Evolutionary conservation across 2,329 filamentous ascomycete species (phyloP).

Genomic region (Nakataea oryzae): DNA sequence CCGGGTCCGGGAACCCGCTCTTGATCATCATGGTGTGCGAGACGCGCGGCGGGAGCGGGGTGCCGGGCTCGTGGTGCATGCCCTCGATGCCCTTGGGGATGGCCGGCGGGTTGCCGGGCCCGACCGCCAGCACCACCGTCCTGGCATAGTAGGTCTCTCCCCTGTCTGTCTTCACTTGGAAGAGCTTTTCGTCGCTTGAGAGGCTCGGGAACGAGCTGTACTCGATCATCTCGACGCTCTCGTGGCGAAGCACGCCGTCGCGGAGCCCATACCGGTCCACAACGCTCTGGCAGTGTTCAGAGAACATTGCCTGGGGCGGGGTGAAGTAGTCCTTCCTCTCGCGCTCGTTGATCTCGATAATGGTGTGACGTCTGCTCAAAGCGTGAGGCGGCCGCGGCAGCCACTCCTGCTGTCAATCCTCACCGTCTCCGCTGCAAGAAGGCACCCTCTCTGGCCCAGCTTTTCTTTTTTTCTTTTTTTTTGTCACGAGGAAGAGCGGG

Average conservation of each 20-base stretch:
- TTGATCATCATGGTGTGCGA: constrained; percentile 52
- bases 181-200: constrained; percentile 43
- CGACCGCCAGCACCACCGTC: constrained; percentile 59
- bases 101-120: constrained; percentile 51
- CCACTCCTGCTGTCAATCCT: too few relatives aligned
- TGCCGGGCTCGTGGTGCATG: constrained; percentile 4
- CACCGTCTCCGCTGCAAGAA: too few relatives aligned
- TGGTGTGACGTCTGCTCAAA: constrained; percentile 26
- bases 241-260: constrained; percentile 44
- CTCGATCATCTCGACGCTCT: constrained; percentile 49
- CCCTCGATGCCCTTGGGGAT: constrained; percentile 22
- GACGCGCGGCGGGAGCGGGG: constrained; percentile 1
- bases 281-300: constrained; percentile 49
- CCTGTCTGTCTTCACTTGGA: constrained; percentile 50
- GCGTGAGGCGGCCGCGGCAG: not conserved
- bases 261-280: constrained; percentile 45
- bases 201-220: constrained; percentile 38
- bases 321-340: constrained; percentile 62
- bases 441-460: too few relatives aligned
- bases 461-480: not conserved
- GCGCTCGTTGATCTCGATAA: constrained; percentile 50
- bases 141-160: constrained; percentile 41
- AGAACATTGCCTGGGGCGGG: constrained; percentile 51
- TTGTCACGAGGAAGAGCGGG: too few relatives aligned
- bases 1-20: constrained; percentile 41